A percentile compares a stretch with the other conserved stretches of the same genome.
These are phyloP conservation scores for Chamaecyparis obtusa DNA, from an alignment of 75 land plant species.

Conservation along the genomic window DNA sequence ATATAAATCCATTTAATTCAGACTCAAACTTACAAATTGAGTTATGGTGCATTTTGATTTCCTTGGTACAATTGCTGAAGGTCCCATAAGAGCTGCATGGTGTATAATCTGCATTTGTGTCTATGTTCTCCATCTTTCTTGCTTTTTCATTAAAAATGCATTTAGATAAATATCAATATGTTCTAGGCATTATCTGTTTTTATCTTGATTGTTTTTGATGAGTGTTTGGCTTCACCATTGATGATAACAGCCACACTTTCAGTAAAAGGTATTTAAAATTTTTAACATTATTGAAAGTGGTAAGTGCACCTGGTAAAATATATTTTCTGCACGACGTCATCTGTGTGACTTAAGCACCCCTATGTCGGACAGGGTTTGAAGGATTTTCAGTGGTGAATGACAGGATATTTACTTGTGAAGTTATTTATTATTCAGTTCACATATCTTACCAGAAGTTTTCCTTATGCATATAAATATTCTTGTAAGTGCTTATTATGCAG, in stretches of 20 bases:
- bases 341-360: not conserved
- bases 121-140: too few relatives aligned
- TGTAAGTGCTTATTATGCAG: conserved; percentile 21
- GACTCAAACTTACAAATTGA: not conserved
- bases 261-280: not conserved
- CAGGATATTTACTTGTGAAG: not conserved
- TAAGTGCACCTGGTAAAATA: not conserved
- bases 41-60: not conserved
- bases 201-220: not conserved
- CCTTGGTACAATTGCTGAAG: not conserved
- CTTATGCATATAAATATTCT: not conserved
- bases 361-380: not conserved
- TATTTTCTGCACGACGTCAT: not conserved
- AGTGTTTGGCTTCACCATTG: not conserved
- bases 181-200: not conserved
- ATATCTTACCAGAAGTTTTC: not conserved
- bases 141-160: too few relatives aligned
- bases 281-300: not conserved
- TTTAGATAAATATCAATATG: not conserved
- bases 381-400: not conserved
- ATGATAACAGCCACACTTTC: not conserved
- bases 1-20: not conserved
- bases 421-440: not conserved
- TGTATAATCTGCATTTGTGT: not conserved
- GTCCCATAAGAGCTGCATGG: not conserved